Conservation (phyloP, 2,329 filamentous ascomycete species). For the Penicillium sp. region DNA sequence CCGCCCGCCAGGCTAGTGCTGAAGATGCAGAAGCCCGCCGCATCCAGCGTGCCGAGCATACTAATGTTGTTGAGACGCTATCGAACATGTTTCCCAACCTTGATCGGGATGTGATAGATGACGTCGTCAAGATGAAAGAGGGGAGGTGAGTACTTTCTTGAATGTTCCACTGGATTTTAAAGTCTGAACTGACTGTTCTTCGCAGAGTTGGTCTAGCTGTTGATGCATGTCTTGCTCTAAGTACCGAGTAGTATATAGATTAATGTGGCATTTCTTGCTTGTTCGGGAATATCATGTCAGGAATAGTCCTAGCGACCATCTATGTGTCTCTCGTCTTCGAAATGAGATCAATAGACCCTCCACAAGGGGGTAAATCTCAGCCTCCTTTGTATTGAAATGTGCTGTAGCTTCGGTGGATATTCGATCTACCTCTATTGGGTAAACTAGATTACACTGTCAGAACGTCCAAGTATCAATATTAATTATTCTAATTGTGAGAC, state of each 20-base stretch:
- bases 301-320: not conserved
- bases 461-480: not conserved
- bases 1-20: constrained; percentile 83
- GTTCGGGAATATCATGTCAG: not conserved
- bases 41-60: constrained; percentile 79
- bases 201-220: constrained; percentile 77
- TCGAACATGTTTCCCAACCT: constrained; percentile 96
- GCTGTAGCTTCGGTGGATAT: not conserved
- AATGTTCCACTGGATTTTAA: not conserved
- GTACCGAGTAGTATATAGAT: constrained; percentile 40
- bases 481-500: not conserved
- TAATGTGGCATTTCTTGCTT: constrained; percentile 5
- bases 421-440: too few relatives aligned
- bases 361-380: not conserved
- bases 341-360: not conserved
- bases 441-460: not conserved
- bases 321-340: not conserved
- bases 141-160: constrained; percentile 66
- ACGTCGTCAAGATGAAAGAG: constrained; percentile 94
- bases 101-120: constrained; percentile 90
- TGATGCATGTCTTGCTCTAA: constrained; percentile 76
- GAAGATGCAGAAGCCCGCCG: constrained; percentile 84
- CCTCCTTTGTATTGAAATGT: not conserved
- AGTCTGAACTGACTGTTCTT: constrained; percentile 14
- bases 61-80: constrained; percentile 88